Evolutionary conservation across 2,329 filamentous ascomycete species (phyloP).

Genomic region (Stemphylium vesicarium): DNA sequence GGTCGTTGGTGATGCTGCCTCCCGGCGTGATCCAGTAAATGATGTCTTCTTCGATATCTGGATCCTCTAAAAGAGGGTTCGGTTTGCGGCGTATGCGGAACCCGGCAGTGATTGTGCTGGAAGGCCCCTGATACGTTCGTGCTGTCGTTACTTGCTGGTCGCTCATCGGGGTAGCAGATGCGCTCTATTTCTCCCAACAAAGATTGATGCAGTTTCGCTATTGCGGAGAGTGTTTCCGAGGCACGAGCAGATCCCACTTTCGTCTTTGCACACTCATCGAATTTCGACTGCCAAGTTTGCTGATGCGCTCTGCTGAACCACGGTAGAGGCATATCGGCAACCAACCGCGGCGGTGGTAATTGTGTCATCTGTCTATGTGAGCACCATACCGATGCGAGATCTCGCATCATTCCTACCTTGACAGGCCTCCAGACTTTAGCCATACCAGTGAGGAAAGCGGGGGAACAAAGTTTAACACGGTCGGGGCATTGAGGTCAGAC

Average conservation of each 20-base stretch:
- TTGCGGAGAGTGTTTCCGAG: not conserved
- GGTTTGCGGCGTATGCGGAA: constrained; percentile 7
- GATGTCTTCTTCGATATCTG: constrained; percentile 10
- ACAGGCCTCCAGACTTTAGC: too few relatives aligned
- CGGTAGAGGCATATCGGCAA: not conserved
- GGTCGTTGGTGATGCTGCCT: not conserved
- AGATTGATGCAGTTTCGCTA: too few relatives aligned
- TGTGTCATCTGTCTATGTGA: not conserved
- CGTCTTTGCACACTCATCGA: not conserved
- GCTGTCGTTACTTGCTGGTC: not conserved
- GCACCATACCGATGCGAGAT: too few relatives aligned
- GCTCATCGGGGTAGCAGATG: not conserved
- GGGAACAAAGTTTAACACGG: too few relatives aligned
- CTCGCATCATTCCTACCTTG: too few relatives aligned
- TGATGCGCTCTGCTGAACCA: not conserved
- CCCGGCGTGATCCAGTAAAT: constrained; percentile 8
- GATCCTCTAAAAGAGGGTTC: constrained; percentile 7
- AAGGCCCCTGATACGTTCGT: not conserved
- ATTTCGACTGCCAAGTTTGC: not conserved
- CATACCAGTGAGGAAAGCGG: too few relatives aligned
- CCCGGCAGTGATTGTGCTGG: not conserved
- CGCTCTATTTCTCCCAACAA: not conserved
- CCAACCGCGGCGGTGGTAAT: not conserved
- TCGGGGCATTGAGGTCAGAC: too few relatives aligned
- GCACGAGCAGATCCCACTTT: not conserved